Evolutionary conservation across 371 early-diverging fungal species (phyloP).

Genomic region (Dichotomocladium elegans): DNA sequence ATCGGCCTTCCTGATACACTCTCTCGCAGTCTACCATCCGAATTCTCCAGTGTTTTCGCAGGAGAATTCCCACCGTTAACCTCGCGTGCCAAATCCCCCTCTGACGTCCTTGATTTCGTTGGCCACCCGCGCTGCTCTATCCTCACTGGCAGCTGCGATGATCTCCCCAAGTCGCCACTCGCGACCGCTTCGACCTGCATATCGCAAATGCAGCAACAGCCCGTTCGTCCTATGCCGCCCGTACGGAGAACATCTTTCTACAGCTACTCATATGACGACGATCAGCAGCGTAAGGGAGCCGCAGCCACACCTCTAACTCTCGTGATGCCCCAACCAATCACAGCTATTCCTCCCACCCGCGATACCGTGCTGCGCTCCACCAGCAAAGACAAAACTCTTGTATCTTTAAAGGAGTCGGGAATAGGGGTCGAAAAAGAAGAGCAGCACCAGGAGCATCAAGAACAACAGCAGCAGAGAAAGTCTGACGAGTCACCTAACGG

Average conservation of each 20-base stretch:
- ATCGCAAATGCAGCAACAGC: background rate
- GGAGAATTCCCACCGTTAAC: constrained; percentile 3
- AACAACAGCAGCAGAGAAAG: background rate
- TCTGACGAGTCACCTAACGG: background rate
- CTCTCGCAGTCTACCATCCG: background rate
- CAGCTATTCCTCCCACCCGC: background rate
- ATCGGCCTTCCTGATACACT: background rate
- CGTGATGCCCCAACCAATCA: background rate
- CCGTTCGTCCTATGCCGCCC: background rate
- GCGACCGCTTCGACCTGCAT: background rate
- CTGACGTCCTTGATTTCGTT: constrained; percentile 12
- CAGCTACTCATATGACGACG: background rate
- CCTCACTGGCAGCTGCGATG: background rate
- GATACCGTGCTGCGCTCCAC: background rate
- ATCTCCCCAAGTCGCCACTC: background rate
- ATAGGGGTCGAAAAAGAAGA: too few relatives aligned
- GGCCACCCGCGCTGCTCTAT: constrained; percentile 6
- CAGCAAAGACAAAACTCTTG: constrained; percentile 1
- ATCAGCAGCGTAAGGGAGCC: background rate
- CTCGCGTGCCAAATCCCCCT: constrained; percentile 8
- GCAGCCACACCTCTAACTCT: constrained; percentile 1
- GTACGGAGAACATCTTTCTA: constrained; percentile 6
- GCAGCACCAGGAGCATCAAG: background rate
- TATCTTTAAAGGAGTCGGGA: too few relatives aligned
- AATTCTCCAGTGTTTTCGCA: constrained; percentile 4